These are phyloP conservation scores for Suaeda aralocaspica DNA, from an alignment of 148 eudicot genomes.

Conservation along the genomic window DNA sequence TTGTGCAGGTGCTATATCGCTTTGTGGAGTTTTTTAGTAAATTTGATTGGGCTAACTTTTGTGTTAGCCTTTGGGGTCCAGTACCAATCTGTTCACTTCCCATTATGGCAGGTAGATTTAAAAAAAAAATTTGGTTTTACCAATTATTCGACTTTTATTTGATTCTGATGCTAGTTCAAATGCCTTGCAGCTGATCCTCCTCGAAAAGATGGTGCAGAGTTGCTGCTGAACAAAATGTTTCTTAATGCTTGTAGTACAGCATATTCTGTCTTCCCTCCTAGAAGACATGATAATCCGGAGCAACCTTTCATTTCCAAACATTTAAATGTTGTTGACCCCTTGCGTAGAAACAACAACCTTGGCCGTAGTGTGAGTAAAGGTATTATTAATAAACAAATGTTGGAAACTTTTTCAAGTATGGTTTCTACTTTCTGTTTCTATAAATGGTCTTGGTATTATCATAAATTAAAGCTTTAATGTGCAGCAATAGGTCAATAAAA, in stretches of 20 bases:
- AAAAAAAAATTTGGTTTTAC: conserved; percentile 3
- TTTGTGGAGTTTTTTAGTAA: conserved; percentile 56
- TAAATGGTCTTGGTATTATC: neutral
- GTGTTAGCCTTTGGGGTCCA: conserved; percentile 60
- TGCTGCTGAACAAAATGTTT: conserved; percentile 44
- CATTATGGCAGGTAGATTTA: conserved; percentile 36
- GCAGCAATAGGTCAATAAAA: neutral
- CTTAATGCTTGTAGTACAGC: conserved; percentile 45
- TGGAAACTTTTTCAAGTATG: neutral
- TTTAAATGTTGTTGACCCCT: conserved; percentile 54
- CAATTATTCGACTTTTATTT: neutral
- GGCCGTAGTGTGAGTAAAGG: conserved; percentile 79
- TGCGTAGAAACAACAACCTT: conserved; percentile 57
- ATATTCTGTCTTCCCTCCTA: conserved; percentile 39
- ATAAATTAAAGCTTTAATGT: too few relatives aligned
- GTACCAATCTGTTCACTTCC: conserved; percentile 51
- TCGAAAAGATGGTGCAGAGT: conserved; percentile 45
- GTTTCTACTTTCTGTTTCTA: neutral
- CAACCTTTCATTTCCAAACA: conserved; percentile 44
- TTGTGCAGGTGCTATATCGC: conserved; percentile 50
- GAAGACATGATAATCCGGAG: conserved; percentile 36
- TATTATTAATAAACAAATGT: conserved; percentile 13
- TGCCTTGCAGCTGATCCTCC: conserved; percentile 50
- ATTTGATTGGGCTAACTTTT: conserved; percentile 59
- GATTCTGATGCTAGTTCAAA: conserved; percentile 15